phyloP scores from a whole-genome alignment of 2,329 filamentous ascomycete genomes.

The Alternaria viburni region DNA sequence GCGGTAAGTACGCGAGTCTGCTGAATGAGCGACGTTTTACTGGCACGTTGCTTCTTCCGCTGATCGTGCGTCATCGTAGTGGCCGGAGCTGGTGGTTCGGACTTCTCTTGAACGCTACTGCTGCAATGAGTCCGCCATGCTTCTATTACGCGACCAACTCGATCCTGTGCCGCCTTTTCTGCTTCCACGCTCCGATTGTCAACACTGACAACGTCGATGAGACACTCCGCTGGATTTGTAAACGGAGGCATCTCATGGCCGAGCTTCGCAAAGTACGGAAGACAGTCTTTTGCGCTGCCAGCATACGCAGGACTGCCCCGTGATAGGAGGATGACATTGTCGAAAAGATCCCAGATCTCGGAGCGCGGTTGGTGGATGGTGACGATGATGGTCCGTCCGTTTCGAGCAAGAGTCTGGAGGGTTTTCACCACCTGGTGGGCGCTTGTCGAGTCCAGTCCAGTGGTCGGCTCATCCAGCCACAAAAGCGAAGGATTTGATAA shows the following conservation, averaged over 20 bases:
- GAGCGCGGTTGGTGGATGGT: slow-evolving; percentile 80
- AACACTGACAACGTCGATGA: slow-evolving; percentile 76
- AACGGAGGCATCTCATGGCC: slow-evolving; percentile 71
- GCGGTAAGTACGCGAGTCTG: slow-evolving; percentile 71
- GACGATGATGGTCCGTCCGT: slow-evolving; percentile 73
- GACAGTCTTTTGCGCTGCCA: slow-evolving; percentile 63
- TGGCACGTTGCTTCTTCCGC: slow-evolving; percentile 30
- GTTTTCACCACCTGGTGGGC: slow-evolving; percentile 76
- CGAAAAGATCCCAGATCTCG: slow-evolving; percentile 80
- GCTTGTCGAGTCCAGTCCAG: slow-evolving; percentile 77
- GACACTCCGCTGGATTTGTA: slow-evolving; percentile 78
- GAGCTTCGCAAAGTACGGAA: slow-evolving; percentile 67
- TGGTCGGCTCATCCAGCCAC: slow-evolving; percentile 81
- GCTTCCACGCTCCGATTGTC: slow-evolving; percentile 73
- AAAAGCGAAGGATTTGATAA: slow-evolving; percentile 79
- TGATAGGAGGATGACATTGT: slow-evolving; percentile 72
- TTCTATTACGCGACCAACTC: slow-evolving; percentile 66
- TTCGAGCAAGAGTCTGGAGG: slow-evolving; percentile 69
- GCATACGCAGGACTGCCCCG: slow-evolving; percentile 73
- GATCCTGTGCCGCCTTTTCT: slow-evolving; percentile 64
- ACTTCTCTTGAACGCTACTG: slow-evolving; percentile 20
- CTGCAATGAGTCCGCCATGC: slow-evolving; percentile 59
- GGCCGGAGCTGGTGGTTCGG: neutral
- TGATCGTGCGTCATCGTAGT: slow-evolving; percentile 1
- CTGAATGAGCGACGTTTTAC: slow-evolving; percentile 64